These are phyloP conservation scores for Allantophomopsis lycopodina DNA, from an alignment of 2,329 filamentous ascomycete species.

Conservation along the genomic window DNA sequence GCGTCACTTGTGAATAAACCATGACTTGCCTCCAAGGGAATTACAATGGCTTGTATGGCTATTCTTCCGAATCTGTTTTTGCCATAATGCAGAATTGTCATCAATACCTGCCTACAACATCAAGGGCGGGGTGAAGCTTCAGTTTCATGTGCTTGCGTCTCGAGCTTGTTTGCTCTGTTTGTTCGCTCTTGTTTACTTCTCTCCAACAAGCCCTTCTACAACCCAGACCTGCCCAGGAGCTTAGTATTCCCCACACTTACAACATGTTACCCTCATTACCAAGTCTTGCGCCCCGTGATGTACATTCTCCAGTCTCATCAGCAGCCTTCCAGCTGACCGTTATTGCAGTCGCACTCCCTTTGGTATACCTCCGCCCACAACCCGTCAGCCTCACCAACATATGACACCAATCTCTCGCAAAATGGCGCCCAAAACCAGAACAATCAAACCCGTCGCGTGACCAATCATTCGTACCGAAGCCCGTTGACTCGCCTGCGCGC, in stretches of 20 bases:
- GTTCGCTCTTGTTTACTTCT: not conserved
- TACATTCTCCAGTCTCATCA: conserved; percentile 23
- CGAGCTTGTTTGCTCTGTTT: not conserved
- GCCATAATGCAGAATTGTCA: too few relatives aligned
- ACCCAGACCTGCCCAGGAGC: not conserved
- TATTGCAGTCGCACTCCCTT: conserved; percentile 49
- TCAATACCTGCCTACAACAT: too few relatives aligned
- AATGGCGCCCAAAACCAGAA: conserved; percentile 26
- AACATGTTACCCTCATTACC: conserved; percentile 51
- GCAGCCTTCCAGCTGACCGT: conserved; percentile 7
- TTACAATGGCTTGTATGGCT: too few relatives aligned
- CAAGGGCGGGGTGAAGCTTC: too few relatives aligned
- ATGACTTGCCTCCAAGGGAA: too few relatives aligned
- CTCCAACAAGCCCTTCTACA: not conserved
- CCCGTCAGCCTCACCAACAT: conserved; percentile 20
- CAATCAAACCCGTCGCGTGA: conserved; percentile 28
- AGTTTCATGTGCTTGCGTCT: too few relatives aligned
- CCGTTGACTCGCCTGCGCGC: conserved; percentile 54
- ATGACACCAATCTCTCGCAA: conserved; percentile 2
- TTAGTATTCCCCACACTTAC: not conserved
- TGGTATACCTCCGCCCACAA: conserved; percentile 58
- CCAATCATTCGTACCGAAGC: conserved; percentile 17
- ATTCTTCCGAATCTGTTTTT: too few relatives aligned
- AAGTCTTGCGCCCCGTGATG: conserved; percentile 56
- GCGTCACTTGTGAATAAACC: too few relatives aligned